phyloP scores from a whole-genome alignment of 345 rosid genomes.

The Psidium friedrichsthalianum region DNA sequence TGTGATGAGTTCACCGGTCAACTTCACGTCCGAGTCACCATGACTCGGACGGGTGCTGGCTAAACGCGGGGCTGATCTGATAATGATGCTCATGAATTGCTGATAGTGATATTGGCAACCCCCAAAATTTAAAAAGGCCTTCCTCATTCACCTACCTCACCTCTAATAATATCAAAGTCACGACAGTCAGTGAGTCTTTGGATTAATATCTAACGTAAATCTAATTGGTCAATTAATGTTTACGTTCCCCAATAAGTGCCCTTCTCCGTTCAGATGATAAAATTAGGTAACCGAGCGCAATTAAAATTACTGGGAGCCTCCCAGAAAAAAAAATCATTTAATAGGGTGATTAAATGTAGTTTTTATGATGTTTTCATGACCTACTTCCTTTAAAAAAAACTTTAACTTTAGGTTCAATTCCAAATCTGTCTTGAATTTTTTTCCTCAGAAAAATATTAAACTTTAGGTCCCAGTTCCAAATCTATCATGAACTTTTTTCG shows the following conservation, averaged over 20 bases:
- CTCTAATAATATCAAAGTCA: not conserved
- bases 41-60: not conserved
- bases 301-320: not conserved
- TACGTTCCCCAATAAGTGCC: not conserved
- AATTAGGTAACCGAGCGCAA: not conserved
- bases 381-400: too few species aligned
- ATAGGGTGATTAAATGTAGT: not conserved
- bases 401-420: too few species aligned
- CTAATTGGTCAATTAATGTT: not conserved
- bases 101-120: not conserved
- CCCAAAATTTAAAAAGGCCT: not conserved
- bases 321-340: not conserved
- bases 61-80: not conserved
- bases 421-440: too few species aligned
- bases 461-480: too few species aligned
- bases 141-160: not conserved
- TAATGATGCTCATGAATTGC: not conserved
- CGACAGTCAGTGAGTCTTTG: not conserved
- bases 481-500: too few species aligned
- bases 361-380: not conserved
- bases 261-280: not conserved
- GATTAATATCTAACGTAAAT: not conserved
- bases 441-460: too few species aligned
- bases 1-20: not conserved
- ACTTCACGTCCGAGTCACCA: not conserved